These are phyloP conservation scores for Trichoderma breve DNA, from an alignment of 2,329 filamentous ascomycete genomes.

Conservation along the genomic window DNA sequence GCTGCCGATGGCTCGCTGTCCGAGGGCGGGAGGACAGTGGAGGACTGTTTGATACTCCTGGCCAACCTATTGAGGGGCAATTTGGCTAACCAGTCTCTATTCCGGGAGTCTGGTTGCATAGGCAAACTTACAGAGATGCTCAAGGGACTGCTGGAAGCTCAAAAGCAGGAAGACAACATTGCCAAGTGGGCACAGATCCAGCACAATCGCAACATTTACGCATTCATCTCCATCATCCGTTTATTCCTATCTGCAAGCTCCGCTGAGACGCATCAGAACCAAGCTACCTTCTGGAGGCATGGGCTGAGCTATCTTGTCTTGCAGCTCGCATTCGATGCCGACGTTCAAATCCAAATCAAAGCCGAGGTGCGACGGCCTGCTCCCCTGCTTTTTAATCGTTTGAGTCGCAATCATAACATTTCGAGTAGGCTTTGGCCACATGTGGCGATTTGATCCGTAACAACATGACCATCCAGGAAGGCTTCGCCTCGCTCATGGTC, in stretches of 20 bases:
- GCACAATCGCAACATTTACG: constrained; percentile 87
- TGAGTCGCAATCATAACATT: constrained; percentile 18
- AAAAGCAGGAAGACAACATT: constrained; percentile 55
- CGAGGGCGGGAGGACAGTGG: constrained; percentile 81
- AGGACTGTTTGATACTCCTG: constrained; percentile 88
- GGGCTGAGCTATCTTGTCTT: constrained; percentile 77
- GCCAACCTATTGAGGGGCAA: constrained; percentile 88
- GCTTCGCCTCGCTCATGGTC: constrained; percentile 84
- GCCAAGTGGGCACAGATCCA: constrained; percentile 75
- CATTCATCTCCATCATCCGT: constrained; percentile 79
- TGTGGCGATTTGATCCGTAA: constrained; percentile 86
- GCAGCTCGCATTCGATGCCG: constrained; percentile 74
- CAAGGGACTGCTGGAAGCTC: constrained; percentile 53
- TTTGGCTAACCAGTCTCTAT: constrained; percentile 87
- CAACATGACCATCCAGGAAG: constrained; percentile 78
- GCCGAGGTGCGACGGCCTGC: constrained; percentile 60
- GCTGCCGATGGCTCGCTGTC: constrained; percentile 75
- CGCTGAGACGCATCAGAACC: constrained; percentile 76
- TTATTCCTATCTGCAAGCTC: constrained; percentile 84
- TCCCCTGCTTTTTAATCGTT: background rate
- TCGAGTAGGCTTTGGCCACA: constrained; percentile 67
- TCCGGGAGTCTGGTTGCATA: constrained; percentile 85
- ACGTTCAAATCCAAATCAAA: constrained; percentile 72
- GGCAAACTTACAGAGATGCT: constrained; percentile 69
- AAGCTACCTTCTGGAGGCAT: constrained; percentile 80